Percentiles rank a stretch among this genome's conserved stretches.
Evolutionary conservation across 2,329 filamentous ascomycete species (phyloP).

Genomic region (Podosphaera aphanis): DNA sequence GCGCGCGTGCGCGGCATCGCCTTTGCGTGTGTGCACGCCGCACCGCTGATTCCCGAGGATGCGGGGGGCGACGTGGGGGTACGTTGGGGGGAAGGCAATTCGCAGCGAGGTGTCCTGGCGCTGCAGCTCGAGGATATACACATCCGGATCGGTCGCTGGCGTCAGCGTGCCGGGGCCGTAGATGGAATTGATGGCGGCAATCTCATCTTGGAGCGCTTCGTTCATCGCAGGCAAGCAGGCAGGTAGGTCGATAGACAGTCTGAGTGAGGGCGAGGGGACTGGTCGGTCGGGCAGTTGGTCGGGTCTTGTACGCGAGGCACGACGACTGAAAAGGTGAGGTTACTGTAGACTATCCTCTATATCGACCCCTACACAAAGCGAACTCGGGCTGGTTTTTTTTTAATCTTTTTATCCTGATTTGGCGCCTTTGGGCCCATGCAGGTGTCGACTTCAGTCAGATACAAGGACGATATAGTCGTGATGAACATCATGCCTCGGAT

Average conservation of each 20-base stretch:
- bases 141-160: conserved; percentile 17
- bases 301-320: background rate
- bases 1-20: conserved; percentile 50
- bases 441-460: too few species aligned
- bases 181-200: conserved; percentile 67
- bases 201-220: conserved; percentile 38
- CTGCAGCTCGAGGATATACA: conserved; percentile 45
- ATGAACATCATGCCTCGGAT: too few species aligned
- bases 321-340: background rate
- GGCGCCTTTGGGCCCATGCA: too few species aligned
- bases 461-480: too few species aligned
- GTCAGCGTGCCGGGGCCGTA: conserved; percentile 45
- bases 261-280: background rate
- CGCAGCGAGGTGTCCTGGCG: conserved; percentile 29
- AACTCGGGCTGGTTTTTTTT: too few species aligned
- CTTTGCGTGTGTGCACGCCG: conserved; percentile 40
- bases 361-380: too few species aligned
- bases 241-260: too few species aligned
- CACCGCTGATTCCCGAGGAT: conserved; percentile 62
- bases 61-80: conserved; percentile 50
- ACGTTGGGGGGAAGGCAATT: conserved; percentile 46
- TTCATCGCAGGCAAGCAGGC: conserved; percentile 12
- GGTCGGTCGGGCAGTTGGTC: background rate
- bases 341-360: too few species aligned
- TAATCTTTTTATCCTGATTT: too few species aligned